phyloP scores from a whole-genome alignment of 2,329 filamentous ascomycete genomes.

The Epichloe coenophiala region DNA sequence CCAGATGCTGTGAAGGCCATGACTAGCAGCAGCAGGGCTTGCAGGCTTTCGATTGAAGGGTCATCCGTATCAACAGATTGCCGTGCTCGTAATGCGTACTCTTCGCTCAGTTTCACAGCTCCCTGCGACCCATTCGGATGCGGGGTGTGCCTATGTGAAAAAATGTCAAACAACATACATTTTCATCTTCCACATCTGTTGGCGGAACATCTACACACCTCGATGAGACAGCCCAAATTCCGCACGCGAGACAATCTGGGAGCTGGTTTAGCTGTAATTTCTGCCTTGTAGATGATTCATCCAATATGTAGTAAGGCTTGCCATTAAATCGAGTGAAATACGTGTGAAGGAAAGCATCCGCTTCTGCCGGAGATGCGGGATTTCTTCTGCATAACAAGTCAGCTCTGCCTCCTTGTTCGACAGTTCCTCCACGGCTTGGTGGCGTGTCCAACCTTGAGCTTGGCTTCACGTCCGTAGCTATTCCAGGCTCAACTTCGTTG shows the following conservation, averaged over 20 bases:
- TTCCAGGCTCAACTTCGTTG: neutral
- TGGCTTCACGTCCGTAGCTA: neutral
- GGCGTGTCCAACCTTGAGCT: neutral
- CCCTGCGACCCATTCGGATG: constrained; percentile 55
- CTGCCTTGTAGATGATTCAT: constrained; percentile 63
- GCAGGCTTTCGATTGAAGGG: constrained; percentile 64
- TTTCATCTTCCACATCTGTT: neutral
- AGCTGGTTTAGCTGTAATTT: constrained; percentile 56
- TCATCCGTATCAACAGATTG: constrained; percentile 65
- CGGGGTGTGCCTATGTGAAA: constrained; percentile 43
- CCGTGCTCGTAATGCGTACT: constrained; percentile 58
- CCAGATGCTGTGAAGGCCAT: constrained; percentile 66
- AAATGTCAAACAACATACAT: neutral
- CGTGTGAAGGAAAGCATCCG: constrained; percentile 56
- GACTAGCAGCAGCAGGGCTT: constrained; percentile 61
- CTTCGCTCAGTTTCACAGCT: constrained; percentile 54
- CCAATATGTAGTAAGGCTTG: constrained; percentile 70
- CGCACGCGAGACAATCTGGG: constrained; percentile 37
- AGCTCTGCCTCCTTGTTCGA: neutral
- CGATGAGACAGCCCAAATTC: constrained; percentile 48
- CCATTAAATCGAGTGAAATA: constrained; percentile 72
- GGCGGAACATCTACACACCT: constrained; percentile 31
- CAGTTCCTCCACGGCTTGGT: neutral
- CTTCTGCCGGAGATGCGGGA: constrained; percentile 33
- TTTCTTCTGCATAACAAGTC: constrained; percentile 24